Evolutionary conservation across 2,329 filamentous ascomycete genomes (phyloP).

Genomic region (Akanthomyces uredinophilus): DNA sequence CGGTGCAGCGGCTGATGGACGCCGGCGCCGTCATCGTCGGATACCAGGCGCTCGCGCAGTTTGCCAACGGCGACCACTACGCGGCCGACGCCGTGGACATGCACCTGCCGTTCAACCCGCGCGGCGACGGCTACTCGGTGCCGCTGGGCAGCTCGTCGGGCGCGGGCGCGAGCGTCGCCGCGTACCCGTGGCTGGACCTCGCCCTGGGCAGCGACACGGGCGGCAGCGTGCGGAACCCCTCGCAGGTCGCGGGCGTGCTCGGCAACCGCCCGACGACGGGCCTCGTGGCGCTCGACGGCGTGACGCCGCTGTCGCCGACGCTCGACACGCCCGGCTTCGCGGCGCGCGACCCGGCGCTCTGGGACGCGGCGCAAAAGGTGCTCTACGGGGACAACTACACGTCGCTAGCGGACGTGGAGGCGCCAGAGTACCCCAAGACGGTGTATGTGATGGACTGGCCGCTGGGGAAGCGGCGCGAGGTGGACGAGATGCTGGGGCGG

Average conservation of each 20-base stretch:
- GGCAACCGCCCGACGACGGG: conserved; percentile 17
- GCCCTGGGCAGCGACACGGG: conserved; percentile 21
- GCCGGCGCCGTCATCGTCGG: conserved; percentile 46
- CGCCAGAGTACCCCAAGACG: neutral
- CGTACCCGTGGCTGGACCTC: conserved; percentile 23
- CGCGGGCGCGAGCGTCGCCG: conserved; percentile 19
- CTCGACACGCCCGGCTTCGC: conserved; percentile 17
- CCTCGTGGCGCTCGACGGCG: conserved; percentile 13
- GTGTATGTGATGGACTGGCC: neutral
- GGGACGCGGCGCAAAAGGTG: conserved; percentile 2
- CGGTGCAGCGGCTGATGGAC: conserved; percentile 51
- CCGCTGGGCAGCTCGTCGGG: conserved; percentile 20
- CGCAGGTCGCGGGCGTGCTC: conserved; percentile 15
- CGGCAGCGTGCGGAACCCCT: conserved; percentile 18
- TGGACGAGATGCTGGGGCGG: neutral
- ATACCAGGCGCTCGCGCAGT: conserved; percentile 38
- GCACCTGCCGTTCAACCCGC: conserved; percentile 21
- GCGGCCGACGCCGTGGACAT: conserved; percentile 37
- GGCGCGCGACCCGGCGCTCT: conserved; percentile 15
- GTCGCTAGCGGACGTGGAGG: neutral
- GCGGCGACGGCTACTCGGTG: conserved; percentile 23
- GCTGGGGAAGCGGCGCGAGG: neutral
- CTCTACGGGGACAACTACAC: conserved; percentile 8
- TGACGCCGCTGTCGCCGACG: conserved; percentile 15
- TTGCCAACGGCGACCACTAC: conserved; percentile 33